Percentiles rank a stretch among this genome's conserved stretches.
Conservation (phyloP, 352 stramenopile species). For the Elongisporangium senticosum region DNA sequence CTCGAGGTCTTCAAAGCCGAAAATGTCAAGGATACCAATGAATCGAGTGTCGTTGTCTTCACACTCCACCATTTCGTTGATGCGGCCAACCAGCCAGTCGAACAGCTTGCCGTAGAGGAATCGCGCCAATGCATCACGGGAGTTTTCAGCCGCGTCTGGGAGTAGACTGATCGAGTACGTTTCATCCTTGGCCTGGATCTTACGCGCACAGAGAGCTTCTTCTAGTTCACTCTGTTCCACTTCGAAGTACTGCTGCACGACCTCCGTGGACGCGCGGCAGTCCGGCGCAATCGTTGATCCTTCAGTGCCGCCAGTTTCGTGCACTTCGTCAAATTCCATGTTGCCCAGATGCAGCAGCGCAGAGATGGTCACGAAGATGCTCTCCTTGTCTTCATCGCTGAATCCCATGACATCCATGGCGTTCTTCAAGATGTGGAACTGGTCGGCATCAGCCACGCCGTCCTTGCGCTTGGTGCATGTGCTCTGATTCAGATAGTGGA, state of each 20-base stretch:
- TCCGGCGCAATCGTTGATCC: slow-evolving; percentile 53
- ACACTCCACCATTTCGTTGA: slow-evolving; percentile 81
- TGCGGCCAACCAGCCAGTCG: slow-evolving; percentile 81
- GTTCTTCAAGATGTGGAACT: slow-evolving; percentile 78
- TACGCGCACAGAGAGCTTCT: slow-evolving; percentile 86
- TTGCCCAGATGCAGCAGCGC: slow-evolving; percentile 95
- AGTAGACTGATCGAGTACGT: slow-evolving; percentile 73
- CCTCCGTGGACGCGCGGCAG: slow-evolving; percentile 53
- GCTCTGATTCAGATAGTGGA: slow-evolving; percentile 90
- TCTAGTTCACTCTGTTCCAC: slow-evolving; percentile 85
- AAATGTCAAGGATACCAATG: slow-evolving; percentile 84
- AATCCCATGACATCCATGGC: slow-evolving; percentile 89
- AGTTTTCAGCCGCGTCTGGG: slow-evolving; percentile 80
- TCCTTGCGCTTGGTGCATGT: slow-evolving; percentile 80
- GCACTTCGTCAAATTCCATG: slow-evolving; percentile 82
- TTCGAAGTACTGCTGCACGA: slow-evolving; percentile 86
- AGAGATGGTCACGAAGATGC: slow-evolving; percentile 89
- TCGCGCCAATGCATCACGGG: slow-evolving; percentile 91
- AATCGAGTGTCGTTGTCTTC: slow-evolving; percentile 47
- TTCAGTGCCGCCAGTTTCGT: slow-evolving; percentile 55
- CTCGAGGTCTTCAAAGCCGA: slow-evolving; percentile 83
- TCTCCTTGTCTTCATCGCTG: slow-evolving; percentile 79
- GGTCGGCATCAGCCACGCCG: slow-evolving; percentile 85
- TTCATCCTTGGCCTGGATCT: slow-evolving; percentile 93
- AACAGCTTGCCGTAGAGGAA: slow-evolving; percentile 96